phyloP scores from a whole-genome alignment of 2,329 filamentous ascomycete species.

The Dactylellina sp. region DNA sequence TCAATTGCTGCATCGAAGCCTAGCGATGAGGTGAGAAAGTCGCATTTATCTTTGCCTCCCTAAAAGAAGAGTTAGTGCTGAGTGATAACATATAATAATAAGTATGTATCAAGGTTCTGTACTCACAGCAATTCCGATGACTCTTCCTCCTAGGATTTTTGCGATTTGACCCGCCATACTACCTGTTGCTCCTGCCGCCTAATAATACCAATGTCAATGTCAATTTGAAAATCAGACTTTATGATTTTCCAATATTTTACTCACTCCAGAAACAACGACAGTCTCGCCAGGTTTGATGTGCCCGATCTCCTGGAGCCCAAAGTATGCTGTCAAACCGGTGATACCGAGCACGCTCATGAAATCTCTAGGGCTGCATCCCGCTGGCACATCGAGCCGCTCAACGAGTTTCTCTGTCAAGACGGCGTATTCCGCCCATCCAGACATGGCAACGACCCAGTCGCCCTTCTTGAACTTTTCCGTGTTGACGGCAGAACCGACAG shows the following conservation, averaged over 20 bases:
- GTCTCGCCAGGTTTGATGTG: constrained; percentile 76
- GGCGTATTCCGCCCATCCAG: constrained; percentile 76
- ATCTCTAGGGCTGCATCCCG: constrained; percentile 64
- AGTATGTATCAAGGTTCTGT: background rate
- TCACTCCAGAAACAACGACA: constrained; percentile 76
- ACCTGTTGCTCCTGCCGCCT: constrained; percentile 80
- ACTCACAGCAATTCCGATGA: constrained; percentile 53
- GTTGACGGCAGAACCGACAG: constrained; percentile 69
- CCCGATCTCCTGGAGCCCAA: constrained; percentile 77
- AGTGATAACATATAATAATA: constrained; percentile 8
- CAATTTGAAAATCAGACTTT: background rate
- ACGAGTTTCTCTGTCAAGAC: constrained; percentile 69
- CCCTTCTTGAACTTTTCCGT: constrained; percentile 69
- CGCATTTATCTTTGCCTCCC: constrained; percentile 76
- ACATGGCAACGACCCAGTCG: constrained; percentile 69
- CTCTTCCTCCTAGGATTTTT: constrained; percentile 74
- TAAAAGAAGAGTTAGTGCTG: constrained; percentile 61
- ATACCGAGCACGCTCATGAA: constrained; percentile 67
- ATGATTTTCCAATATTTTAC: constrained; percentile 4
- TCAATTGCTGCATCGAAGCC: constrained; percentile 77
- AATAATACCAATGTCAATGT: constrained; percentile 2
- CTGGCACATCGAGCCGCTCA: constrained; percentile 65
- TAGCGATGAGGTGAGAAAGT: constrained; percentile 73
- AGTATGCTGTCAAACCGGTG: constrained; percentile 81
- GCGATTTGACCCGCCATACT: constrained; percentile 82